These are phyloP conservation scores for Kwoniella sp. DNA, from an alignment of 768 basidiomycete genomes.

Conservation along the genomic window DNA sequence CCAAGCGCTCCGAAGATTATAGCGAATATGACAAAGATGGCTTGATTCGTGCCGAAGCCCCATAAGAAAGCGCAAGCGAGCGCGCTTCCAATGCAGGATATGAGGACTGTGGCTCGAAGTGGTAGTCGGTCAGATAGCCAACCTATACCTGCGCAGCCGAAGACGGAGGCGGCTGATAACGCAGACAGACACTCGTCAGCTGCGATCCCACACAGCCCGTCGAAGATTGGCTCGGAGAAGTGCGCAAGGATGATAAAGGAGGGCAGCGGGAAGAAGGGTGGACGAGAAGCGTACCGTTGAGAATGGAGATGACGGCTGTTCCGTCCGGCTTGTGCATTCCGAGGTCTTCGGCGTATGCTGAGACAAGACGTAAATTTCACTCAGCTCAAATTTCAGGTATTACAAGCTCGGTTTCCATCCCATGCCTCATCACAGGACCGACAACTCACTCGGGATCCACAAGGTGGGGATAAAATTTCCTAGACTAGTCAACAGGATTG, in stretches of 20 bases:
- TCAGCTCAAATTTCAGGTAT: too few species aligned
- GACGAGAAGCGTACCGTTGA: slow-evolving; percentile 45
- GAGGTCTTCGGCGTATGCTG: slow-evolving; percentile 46
- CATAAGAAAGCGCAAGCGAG: slow-evolving; percentile 47
- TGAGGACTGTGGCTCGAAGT: slow-evolving; percentile 33
- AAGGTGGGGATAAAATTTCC: slow-evolving; percentile 50
- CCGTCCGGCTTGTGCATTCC: slow-evolving; percentile 39
- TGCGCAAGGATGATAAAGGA: too few species aligned
- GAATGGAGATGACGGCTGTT: slow-evolving; percentile 44
- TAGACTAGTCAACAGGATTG: slow-evolving; percentile 41
- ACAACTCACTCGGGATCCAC: slow-evolving; percentile 40
- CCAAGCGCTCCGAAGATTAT: slow-evolving; percentile 42
- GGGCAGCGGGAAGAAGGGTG: too few species aligned
- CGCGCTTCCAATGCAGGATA: slow-evolving; percentile 42
- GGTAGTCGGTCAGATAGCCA: slow-evolving; percentile 44
- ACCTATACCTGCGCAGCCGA: slow-evolving; percentile 42
- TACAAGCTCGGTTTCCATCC: too few species aligned
- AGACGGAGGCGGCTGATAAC: slow-evolving; percentile 51
- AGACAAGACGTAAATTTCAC: too few species aligned
- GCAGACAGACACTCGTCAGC: too few species aligned
- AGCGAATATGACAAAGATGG: slow-evolving; percentile 36
- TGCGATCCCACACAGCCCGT: too few species aligned
- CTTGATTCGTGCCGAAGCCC: slow-evolving; percentile 47
- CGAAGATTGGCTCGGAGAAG: too few species aligned
- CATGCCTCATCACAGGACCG: neutral